Evolutionary conservation across 352 stramenopile species (phyloP), one percentile per base, ranked within the genome.

Genomic region (Phytophthora citricola): DNA sequence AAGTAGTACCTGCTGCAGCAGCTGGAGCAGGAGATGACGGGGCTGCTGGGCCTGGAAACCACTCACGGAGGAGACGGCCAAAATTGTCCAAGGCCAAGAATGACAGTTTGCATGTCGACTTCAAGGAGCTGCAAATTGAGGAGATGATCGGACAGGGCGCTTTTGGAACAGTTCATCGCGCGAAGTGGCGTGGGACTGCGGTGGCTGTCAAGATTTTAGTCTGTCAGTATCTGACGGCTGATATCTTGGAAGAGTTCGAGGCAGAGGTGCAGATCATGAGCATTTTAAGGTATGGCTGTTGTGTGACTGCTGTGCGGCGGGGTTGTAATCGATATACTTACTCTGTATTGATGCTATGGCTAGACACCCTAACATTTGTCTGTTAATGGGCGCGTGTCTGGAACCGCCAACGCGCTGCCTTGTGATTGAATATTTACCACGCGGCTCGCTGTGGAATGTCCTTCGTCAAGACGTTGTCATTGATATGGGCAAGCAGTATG

Each of bases 211-310:
- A 96, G 71, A 90, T 96, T 41, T 43, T 96, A 26, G 83, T 94
- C 8, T 92, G 82, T 47, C 88, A 95, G 66, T 79, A 94, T 58
- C 56, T 95, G 36, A 94, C 86, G 1, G 71, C 76, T n/a, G 88
- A 95, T 46, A 90, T 95, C 31, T 62, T 95, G 38, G 86, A 93
- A 72, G 87, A 95, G 50, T 95, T 95, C 44, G 87, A 94, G 58
- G 90, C 87, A 1, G 87, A 95, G 68, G 87, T 95, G 58, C 84
- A 95, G 78, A 93, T 95, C 71, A 95, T 95, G 87, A 95, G 85
- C 71, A 93, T 95, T 43, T 69, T 95, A 61, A 76, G 87, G 87
- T 95, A 77, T 26, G 36, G 10, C 32, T 53, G 4, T 3, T 55
- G 34, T 15, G 24, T 11, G 9, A 7, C 22, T 49, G 36, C 31